Percentiles rank a stretch among this genome's conserved stretches.
These are phyloP conservation scores for Leucosporidium scottii DNA, from an alignment of 768 basidiomycete genomes.

Conservation along the genomic window DNA sequence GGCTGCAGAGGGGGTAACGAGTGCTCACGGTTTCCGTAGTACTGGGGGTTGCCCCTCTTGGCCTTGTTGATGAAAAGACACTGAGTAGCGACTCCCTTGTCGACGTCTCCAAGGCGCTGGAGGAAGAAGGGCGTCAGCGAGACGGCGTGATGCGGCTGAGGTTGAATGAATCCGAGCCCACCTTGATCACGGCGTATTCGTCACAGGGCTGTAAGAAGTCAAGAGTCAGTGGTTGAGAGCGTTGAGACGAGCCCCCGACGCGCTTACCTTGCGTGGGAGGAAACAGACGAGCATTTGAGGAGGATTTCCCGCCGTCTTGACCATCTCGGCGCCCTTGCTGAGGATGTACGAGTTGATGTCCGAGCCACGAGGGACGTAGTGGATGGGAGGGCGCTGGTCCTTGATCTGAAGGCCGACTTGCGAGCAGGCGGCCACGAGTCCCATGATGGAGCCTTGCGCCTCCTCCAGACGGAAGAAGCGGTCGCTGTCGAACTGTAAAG, in stretches of 20 bases:
- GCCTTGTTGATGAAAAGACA: slow-evolving; percentile 29
- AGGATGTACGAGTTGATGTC: background rate
- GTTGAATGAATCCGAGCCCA: background rate
- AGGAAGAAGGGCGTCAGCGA: background rate
- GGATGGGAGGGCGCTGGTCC: background rate
- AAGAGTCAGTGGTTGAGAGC: no score
- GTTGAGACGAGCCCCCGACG: no score
- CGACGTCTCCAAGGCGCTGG: slow-evolving; percentile 28
- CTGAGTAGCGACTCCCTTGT: slow-evolving; percentile 30
- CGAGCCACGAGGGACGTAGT: slow-evolving; percentile 7
- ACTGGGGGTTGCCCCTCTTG: slow-evolving; percentile 17
- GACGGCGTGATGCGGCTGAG: no score
- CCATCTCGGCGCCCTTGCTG: background rate
- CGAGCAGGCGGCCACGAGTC: slow-evolving; percentile 1
- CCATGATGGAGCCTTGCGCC: slow-evolving; percentile 1
- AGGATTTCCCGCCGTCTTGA: background rate
- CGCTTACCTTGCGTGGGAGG: slow-evolving; percentile 1
- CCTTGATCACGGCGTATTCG: slow-evolving; percentile 1
- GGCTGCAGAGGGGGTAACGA: no score
- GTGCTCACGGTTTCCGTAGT: background rate
- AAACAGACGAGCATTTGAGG: slow-evolving; percentile 10
- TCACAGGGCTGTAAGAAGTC: background rate
- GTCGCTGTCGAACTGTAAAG: background rate
- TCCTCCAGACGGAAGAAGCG: background rate
- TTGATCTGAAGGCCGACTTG: background rate